phyloP scores from a whole-genome alignment of 2,329 filamentous ascomycete species.

The Hypomyces rosellus region DNA sequence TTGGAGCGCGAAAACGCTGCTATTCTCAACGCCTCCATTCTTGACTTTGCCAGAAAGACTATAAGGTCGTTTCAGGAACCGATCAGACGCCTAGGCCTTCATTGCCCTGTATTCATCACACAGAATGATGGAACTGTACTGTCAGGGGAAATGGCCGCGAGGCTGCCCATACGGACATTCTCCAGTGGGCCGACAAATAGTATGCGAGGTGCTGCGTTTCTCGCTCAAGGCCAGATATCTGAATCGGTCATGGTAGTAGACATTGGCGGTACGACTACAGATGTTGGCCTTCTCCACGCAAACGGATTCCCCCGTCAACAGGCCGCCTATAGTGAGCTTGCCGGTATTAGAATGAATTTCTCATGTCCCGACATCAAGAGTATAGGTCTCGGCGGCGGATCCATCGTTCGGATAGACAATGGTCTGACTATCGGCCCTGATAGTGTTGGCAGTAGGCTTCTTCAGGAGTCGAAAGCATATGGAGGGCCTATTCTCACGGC shows the following conservation, averaged over 20 bases:
- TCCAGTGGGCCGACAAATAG: slow-evolving; percentile 59
- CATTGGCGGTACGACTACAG: slow-evolving; percentile 60
- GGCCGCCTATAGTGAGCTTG: slow-evolving; percentile 55
- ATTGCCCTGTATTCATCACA: slow-evolving; percentile 53
- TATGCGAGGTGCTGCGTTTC: slow-evolving; percentile 56
- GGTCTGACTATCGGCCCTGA: slow-evolving; percentile 50
- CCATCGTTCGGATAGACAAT: slow-evolving; percentile 40
- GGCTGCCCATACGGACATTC: slow-evolving; percentile 55
- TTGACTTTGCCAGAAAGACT: slow-evolving; percentile 50
- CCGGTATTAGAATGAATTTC: slow-evolving; percentile 58
- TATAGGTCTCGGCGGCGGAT: slow-evolving; percentile 54
- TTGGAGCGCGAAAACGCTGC: slow-evolving; percentile 59
- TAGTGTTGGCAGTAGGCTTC: slow-evolving; percentile 53
- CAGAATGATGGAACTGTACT: slow-evolving; percentile 59
- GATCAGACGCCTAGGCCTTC: slow-evolving; percentile 41
- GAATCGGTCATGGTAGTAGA: slow-evolving; percentile 55
- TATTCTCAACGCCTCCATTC: slow-evolving; percentile 57
- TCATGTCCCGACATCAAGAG: slow-evolving; percentile 52
- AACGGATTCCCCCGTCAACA: slow-evolving; percentile 59
- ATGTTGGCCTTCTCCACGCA: slow-evolving; percentile 53
- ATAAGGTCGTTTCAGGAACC: slow-evolving; percentile 50
- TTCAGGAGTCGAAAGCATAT: slow-evolving; percentile 48
- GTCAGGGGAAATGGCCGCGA: slow-evolving; percentile 45
- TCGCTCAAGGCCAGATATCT: slow-evolving; percentile 34
- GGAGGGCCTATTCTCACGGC: slow-evolving; percentile 51